Evolutionary conservation across 139 green algal species (phyloP).

Genomic region (Chlorella sp.): DNA sequence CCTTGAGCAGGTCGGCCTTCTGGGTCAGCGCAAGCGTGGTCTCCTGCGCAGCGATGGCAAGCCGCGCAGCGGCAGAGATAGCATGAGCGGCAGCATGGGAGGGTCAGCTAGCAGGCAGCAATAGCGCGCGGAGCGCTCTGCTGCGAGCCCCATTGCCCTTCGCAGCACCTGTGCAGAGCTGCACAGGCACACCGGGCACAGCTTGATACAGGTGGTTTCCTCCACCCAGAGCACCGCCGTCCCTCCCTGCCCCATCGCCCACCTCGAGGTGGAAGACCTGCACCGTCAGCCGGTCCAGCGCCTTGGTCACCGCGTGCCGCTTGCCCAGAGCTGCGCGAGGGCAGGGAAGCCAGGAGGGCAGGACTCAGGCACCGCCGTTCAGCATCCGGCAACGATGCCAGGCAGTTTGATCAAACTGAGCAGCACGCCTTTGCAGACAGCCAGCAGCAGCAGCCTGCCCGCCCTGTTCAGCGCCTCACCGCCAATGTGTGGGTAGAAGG

Average conservation of each 20-base stretch:
- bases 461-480: neutral
- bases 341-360: neutral
- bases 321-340: neutral
- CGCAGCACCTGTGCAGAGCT: no score
- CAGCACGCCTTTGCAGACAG: neutral
- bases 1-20: neutral
- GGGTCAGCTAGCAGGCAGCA: neutral
- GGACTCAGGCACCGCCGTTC: no score
- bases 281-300: conserved; percentile 67
- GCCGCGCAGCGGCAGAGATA: no score
- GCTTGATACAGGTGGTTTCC: no score
- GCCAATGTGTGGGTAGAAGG: conserved; percentile 37
- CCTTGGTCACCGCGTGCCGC: conserved; percentile 44
- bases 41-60: neutral
- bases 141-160: no score
- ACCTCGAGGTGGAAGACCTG: conserved; percentile 71
- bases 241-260: no score
- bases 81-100: neutral
- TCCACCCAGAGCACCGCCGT: neutral
- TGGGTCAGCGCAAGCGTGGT: conserved; percentile 38
- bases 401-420: neutral
- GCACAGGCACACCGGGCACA: no score
- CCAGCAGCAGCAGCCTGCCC: neutral
- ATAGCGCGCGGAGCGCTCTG: no score
- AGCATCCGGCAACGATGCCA: neutral